Evolutionary conservation across 1,284 basidiomycete species (phyloP).

Genomic region (Cryptococcus floricola): DNA sequence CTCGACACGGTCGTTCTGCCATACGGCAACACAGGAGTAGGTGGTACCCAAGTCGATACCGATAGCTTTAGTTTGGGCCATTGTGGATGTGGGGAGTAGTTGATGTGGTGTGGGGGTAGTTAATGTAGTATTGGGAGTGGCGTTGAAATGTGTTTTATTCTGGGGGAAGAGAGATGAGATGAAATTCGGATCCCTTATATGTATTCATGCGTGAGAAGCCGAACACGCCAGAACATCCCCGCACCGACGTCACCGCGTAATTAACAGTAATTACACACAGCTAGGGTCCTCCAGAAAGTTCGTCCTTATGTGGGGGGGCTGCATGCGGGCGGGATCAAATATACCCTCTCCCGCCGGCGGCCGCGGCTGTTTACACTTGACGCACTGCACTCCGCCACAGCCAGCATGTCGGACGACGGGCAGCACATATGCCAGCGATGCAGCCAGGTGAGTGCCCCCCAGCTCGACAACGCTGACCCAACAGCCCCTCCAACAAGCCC

Average conservation of each 20-base stretch:
- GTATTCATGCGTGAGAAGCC: background rate
- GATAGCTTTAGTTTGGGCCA: background rate
- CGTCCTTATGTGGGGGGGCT: too few species aligned
- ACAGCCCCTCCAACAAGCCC: conserved; percentile 77
- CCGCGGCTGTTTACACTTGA: too few species aligned
- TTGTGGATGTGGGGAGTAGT: background rate
- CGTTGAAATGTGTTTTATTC: background rate
- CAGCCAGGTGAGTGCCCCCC: conserved; percentile 30
- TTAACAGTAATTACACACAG: too few species aligned
- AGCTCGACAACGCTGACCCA: background rate
- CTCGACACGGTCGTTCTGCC: conserved; percentile 96
- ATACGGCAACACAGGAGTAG: conserved; percentile 78
- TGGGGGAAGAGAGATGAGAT: background rate
- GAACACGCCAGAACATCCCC: background rate
- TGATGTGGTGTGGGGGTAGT: background rate
- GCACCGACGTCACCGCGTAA: conserved; percentile 27
- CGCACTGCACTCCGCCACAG: too few species aligned
- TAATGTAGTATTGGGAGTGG: background rate
- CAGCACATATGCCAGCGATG: conserved; percentile 46
- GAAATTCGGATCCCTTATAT: background rate
- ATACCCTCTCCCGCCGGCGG: too few species aligned
- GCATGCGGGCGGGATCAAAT: too few species aligned
- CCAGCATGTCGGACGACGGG: conserved; percentile 20
- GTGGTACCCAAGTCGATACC: conserved; percentile 45
- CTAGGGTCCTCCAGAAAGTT: too few species aligned